These are phyloP conservation scores for Colletotrichum costaricense DNA, from an alignment of 2,329 filamentous ascomycete genomes.

Conservation along the genomic window DNA sequence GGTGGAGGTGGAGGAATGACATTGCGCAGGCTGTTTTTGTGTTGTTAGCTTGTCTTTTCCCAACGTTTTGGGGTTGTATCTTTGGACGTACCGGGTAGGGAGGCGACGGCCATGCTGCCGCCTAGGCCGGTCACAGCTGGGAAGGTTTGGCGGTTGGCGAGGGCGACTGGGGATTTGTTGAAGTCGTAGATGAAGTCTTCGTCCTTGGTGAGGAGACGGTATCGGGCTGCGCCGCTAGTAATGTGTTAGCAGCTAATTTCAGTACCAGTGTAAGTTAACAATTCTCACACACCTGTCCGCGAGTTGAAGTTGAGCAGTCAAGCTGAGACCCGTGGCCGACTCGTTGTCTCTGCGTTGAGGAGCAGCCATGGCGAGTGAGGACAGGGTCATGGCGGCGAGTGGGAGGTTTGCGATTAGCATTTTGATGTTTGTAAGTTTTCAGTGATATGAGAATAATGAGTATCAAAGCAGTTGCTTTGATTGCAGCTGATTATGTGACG, in stretches of 20 bases:
- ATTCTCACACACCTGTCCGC: background rate
- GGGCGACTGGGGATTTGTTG: background rate
- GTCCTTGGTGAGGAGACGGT: background rate
- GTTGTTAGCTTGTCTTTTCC: background rate
- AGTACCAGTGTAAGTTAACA: background rate
- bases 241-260: background rate
- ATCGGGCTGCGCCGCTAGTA: background rate
- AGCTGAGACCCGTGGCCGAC: background rate
- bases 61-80: too few relatives aligned
- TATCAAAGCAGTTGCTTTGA: background rate
- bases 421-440: background rate
- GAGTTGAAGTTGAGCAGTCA: background rate
- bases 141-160: background rate
- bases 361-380: background rate
- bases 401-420: background rate
- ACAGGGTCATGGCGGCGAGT: background rate
- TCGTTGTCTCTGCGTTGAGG: background rate
- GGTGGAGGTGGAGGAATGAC: conserved; percentile 63
- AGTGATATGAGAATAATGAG: background rate
- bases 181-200: background rate
- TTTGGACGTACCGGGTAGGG: background rate
- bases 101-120: background rate
- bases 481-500: background rate
- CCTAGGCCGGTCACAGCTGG: background rate
- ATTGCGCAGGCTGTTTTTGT: conserved; percentile 56